phyloP scores from a whole-genome alignment of 352 stramenopile species.

The Phytophthora ramorum region DNA sequence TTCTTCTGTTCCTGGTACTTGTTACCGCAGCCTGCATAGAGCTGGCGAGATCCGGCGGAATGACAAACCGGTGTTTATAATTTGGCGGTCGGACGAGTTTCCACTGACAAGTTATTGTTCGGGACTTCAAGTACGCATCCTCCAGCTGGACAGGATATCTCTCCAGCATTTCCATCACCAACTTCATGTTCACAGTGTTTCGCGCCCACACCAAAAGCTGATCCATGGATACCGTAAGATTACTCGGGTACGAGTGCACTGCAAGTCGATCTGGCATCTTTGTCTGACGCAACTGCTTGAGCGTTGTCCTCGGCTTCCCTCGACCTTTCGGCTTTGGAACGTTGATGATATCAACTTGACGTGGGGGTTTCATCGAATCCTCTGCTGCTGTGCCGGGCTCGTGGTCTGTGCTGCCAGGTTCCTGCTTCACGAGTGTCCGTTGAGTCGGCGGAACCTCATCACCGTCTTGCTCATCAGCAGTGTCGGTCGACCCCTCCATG shows the following conservation, averaged over 20 bases:
- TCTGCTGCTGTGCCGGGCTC: background rate
- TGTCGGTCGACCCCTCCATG: background rate
- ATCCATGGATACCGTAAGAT: background rate
- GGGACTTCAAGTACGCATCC: constrained; percentile 3
- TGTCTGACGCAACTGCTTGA: background rate
- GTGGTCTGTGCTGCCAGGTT: background rate
- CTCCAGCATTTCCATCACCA: background rate
- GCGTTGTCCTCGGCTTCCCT: background rate
- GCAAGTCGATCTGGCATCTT: background rate
- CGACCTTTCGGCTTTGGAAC: background rate
- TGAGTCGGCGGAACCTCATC: background rate
- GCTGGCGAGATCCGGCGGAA: background rate
- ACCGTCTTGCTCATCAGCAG: background rate
- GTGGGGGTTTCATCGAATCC: background rate
- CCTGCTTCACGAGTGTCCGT: background rate
- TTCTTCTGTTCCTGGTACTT: background rate
- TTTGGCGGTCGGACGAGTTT: background rate
- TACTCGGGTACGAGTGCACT: background rate
- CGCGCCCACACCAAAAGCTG: background rate
- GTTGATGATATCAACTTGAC: background rate
- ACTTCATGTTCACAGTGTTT: background rate
- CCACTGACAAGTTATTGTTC: constrained; percentile 4
- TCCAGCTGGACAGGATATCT: constrained; percentile 8
- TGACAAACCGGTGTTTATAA: constrained; percentile 16
- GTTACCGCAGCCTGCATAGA: constrained; percentile 10